phyloP scores from a whole-genome alignment of 1,284 basidiomycete species.

The Boletellus deceptivus region DNA sequence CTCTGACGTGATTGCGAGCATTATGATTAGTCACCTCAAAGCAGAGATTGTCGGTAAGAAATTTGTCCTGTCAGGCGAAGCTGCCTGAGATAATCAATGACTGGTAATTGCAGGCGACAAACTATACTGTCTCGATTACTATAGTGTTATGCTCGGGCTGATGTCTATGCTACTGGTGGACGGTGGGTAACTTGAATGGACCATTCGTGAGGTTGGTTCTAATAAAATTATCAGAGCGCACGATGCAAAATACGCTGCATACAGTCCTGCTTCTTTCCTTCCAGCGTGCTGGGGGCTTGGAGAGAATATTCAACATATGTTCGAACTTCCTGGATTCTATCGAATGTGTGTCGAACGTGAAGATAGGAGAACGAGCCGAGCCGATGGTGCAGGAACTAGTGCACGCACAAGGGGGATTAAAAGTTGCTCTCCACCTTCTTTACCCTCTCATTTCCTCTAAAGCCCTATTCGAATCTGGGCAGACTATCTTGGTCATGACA shows the following conservation, averaged over 20 bases:
- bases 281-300: conserved; percentile 70
- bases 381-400: conserved; percentile 60
- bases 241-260: conserved; percentile 72
- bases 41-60: conserved; percentile 54
- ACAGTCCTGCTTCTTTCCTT: conserved; percentile 81
- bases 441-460: conserved; percentile 77
- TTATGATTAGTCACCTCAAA: conserved; percentile 74
- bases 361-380: conserved; percentile 55
- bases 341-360: conserved; percentile 47
- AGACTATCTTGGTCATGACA: conserved; percentile 73
- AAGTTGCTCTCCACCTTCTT: conserved; percentile 79
- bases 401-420: conserved; percentile 79
- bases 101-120: conserved; percentile 44
- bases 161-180: conserved; percentile 79
- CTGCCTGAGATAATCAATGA: conserved; percentile 2
- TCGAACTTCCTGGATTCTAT: conserved; percentile 58
- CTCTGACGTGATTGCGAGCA: conserved; percentile 66
- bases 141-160: conserved; percentile 77
- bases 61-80: conserved; percentile 6
- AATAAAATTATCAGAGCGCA: conserved; percentile 55
- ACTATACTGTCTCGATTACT: conserved; percentile 58
- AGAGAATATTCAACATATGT: conserved; percentile 64
- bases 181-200: conserved; percentile 48
- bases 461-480: conserved; percentile 81
- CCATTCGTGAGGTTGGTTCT: not conserved